A percentile compares a stretch with the other conserved stretches of the same genome.
These are phyloP conservation scores for Taiozyma onychis DNA, from an alignment of 1,139 yeast genomes.

Conservation along the genomic window DNA sequence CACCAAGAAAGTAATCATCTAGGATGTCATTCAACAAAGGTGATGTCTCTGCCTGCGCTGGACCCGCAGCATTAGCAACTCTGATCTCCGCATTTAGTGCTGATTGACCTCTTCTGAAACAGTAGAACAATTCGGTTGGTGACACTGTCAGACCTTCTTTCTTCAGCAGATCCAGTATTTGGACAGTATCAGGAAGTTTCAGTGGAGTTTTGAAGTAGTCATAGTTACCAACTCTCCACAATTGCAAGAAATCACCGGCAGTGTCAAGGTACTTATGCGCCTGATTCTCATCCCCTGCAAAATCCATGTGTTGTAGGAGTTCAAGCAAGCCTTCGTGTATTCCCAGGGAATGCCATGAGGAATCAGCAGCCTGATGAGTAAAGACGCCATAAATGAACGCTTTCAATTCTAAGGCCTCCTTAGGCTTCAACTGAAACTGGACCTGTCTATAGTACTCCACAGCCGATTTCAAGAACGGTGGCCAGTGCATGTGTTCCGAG, in stretches of 20 bases:
- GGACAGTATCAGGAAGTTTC: slow-evolving; percentile 2
- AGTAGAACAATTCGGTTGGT: slow-evolving; percentile 28
- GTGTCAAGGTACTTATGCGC: slow-evolving; percentile 52
- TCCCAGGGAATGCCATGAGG: slow-evolving; percentile 58
- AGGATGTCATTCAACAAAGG: slow-evolving; percentile 38
- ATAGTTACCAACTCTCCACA: slow-evolving; percentile 29
- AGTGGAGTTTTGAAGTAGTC: slow-evolving; percentile 3
- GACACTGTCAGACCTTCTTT: slow-evolving; percentile 1
- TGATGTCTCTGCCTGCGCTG: slow-evolving; percentile 31
- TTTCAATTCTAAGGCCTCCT: slow-evolving; percentile 29
- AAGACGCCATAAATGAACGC: slow-evolving; percentile 50
- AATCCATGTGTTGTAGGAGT: slow-evolving; percentile 42
- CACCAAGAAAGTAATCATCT: slow-evolving; percentile 47
- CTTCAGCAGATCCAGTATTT: neutral
- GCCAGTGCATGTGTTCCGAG: slow-evolving; percentile 63
- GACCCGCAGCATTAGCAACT: slow-evolving; percentile 26
- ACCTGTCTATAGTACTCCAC: slow-evolving; percentile 30
- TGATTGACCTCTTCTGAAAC: slow-evolving; percentile 46
- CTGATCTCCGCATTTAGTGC: slow-evolving; percentile 40
- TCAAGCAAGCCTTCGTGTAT: slow-evolving; percentile 45
- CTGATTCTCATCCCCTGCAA: slow-evolving; percentile 36
- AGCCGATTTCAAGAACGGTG: slow-evolving; percentile 45
- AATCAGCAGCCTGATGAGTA: slow-evolving; percentile 53
- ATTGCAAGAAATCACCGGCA: slow-evolving; percentile 50
- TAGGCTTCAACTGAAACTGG: slow-evolving; percentile 5